Percentiles rank a stretch among this genome's conserved stretches.
These are phyloP conservation scores for Fagus crenata DNA, from an alignment of 306 rosid genomes.

Conservation along the genomic window DNA sequence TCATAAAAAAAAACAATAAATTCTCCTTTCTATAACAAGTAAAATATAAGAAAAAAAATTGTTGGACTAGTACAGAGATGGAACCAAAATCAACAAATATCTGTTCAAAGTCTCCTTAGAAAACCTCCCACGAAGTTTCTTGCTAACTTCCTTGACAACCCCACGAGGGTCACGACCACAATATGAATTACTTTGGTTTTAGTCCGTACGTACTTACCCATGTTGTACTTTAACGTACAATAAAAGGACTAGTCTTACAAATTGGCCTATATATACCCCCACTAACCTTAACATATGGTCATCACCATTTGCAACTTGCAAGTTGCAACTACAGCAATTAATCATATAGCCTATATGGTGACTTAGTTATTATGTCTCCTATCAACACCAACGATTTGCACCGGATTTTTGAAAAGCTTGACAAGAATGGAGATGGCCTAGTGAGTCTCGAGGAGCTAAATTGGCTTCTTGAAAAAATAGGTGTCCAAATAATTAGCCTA, in stretches of 20 bases:
- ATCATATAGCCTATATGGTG: neutral
- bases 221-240: neutral
- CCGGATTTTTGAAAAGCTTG: conserved; percentile 66
- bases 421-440: conserved; percentile 57
- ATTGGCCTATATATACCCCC: too few relatives aligned
- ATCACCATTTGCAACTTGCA: too few relatives aligned
- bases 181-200: too few relatives aligned
- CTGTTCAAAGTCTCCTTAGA: neutral
- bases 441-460: conserved; percentile 65
- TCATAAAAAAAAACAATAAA: too few relatives aligned
- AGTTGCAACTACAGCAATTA: neutral
- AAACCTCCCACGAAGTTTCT: conserved; percentile 3
- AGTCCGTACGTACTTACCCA: neutral
- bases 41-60: too few relatives aligned
- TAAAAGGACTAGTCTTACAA: too few relatives aligned
- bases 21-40: too few relatives aligned
- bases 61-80: neutral
- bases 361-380: conserved; percentile 36
- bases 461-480: conserved; percentile 42
- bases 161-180: neutral
- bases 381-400: conserved; percentile 52
- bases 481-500: conserved; percentile 23
- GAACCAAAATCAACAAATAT: too few relatives aligned
- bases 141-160: neutral
- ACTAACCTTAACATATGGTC: too few relatives aligned